phyloP scores from a whole-genome alignment of 352 stramenopile species.

The Globisporangium cystogenes region DNA sequence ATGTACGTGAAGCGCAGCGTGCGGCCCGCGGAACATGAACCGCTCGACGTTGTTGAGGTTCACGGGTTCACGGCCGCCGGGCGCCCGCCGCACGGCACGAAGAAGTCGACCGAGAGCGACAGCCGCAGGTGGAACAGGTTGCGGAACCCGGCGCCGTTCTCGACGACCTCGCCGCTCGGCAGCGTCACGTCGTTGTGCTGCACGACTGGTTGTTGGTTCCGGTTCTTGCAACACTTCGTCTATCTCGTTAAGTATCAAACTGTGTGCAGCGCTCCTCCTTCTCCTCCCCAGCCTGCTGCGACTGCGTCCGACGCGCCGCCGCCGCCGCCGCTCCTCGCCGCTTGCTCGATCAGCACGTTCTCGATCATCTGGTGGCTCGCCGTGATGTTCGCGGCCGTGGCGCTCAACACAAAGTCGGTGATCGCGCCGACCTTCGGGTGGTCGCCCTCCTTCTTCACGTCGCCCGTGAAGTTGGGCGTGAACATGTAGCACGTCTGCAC shows the following conservation, averaged over 20 bases:
- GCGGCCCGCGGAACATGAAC: conserved; percentile 74
- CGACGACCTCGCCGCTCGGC: conserved; percentile 61
- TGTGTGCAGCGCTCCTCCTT: too few species aligned
- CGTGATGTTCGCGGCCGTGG: background rate
- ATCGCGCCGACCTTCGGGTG: conserved; percentile 23
- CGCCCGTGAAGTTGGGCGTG: conserved; percentile 17
- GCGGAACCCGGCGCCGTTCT: conserved; percentile 94
- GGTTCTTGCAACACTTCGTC: too few species aligned
- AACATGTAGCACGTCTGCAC: conserved; percentile 47
- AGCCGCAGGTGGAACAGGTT: conserved; percentile 96
- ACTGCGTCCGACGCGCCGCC: too few species aligned
- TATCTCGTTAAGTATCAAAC: too few species aligned
- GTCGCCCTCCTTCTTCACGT: background rate
- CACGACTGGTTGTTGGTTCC: too few species aligned
- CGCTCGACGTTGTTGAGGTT: conserved; percentile 94
- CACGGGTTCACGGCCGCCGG: conserved; percentile 94
- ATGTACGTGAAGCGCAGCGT: conserved; percentile 93
- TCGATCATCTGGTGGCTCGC: background rate
- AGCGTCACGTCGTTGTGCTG: conserved; percentile 72
- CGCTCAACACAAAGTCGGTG: background rate
- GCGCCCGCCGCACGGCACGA: conserved; percentile 94
- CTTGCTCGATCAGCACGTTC: background rate
- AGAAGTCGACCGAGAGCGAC: conserved; percentile 92
- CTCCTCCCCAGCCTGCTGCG: too few species aligned
- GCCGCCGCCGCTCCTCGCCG: background rate